Evolutionary conservation across 1,284 basidiomycete genomes (phyloP), one percentile per base, ranked within the genome.

Genomic region (Prillingera fragicola): DNA sequence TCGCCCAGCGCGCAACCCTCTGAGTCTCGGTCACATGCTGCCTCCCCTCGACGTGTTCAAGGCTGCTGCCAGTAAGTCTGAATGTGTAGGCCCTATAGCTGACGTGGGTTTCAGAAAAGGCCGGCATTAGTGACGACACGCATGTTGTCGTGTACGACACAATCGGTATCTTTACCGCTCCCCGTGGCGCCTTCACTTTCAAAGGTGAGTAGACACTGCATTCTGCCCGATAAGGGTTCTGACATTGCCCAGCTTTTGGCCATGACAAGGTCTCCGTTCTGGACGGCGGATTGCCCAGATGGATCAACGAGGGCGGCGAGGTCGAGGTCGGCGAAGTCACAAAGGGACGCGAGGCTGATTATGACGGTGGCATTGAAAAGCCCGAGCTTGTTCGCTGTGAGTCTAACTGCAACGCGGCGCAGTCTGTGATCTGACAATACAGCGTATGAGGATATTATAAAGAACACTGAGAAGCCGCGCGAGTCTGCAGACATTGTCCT

Each of bases 1-100:
- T 48, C 51, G 55, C 13, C 78, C 48, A 63, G 77, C 8, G 77
- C 84, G 62, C 75, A 81, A 60, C 54, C 67, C 65, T 8, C 75
- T 90, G 5, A 84, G 84, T 12, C 74, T 97, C 15, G 85, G 85
- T 59, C 92, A 97, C 72, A 97, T 97, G 91, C 83, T 97, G 78
- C 94, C 94, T 4, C 71, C 75, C 15, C 74, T 73, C 23, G 74
- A 78, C 31, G 71, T 74, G n/a, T 97, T 97, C 69, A 82, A 83
- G 14, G 73, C 79, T 44, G 83, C 87, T 8, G 89, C 85, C 60
- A 80, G 87, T 89, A 71, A 55, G 81, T 62, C 2, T 13, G 14
- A 32, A 22, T 12, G 35, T 33, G 36, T 13, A 5, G 17, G 38
- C n/a, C 26, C 31, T 15, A n/a, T 24, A 14, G 37, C 34, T 44